phyloP scores from a whole-genome alignment of 1,284 basidiomycete genomes.

The Austroboletus niveus region DNA sequence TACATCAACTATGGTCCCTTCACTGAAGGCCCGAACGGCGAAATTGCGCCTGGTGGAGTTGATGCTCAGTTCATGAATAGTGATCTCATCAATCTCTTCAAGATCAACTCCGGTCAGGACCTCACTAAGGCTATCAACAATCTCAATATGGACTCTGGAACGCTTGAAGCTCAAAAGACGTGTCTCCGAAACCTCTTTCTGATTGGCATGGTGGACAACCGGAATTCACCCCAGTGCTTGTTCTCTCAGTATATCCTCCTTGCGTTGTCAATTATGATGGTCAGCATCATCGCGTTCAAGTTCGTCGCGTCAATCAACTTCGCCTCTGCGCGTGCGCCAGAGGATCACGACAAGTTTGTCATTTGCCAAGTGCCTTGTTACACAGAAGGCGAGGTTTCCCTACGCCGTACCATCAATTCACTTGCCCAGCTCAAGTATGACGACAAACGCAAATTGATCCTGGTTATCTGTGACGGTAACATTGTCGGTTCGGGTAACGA shows the following conservation, averaged over 20 bases:
- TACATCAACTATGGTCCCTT: conserved; percentile 70
- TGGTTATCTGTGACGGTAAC: conserved; percentile 98
- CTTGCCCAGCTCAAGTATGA: conserved; percentile 94
- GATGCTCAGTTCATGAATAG: conserved; percentile 80
- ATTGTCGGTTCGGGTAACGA: conserved; percentile 97
- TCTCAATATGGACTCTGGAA: conserved; percentile 63
- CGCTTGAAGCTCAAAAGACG: conserved; percentile 77
- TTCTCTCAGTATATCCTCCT: conserved; percentile 94
- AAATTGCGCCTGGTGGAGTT: conserved; percentile 53
- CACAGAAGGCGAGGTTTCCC: conserved; percentile 89
- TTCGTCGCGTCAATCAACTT: conserved; percentile 96
- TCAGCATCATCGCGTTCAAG: conserved; percentile 96
- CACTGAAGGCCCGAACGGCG: conserved; percentile 59
- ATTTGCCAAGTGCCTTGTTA: conserved; percentile 99
- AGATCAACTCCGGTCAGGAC: conserved; percentile 78
- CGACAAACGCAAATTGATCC: conserved; percentile 94
- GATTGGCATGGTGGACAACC: conserved; percentile 89
- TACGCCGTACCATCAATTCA: conserved; percentile 91
- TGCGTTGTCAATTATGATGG: conserved; percentile 89
- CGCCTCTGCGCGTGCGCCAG: conserved; percentile 78
- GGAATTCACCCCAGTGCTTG: conserved; percentile 87
- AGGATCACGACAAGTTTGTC: conserved; percentile 98
- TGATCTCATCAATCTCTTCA: conserved; percentile 79
- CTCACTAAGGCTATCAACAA: conserved; percentile 77
- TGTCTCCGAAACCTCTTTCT: conserved; percentile 94